Percentiles rank a stretch among this genome's conserved stretches.
Evolutionary conservation across 306 rosid genomes (phyloP).

Genomic region (Rosa multiflora): DNA sequence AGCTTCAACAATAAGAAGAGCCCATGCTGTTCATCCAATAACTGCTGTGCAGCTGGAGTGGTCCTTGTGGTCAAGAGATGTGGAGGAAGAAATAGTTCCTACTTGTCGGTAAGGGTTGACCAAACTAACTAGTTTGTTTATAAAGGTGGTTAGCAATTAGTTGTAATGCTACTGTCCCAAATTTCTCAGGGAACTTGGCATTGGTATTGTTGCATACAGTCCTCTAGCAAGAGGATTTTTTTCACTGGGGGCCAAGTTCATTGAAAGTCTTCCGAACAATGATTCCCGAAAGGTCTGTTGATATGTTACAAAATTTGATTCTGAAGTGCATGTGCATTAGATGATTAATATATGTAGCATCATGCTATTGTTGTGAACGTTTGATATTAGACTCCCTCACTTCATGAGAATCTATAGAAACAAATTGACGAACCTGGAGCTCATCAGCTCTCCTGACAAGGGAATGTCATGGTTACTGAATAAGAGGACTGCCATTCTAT

Average conservation of each 20-base stretch:
- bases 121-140: not conserved
- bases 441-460: too few relatives aligned
- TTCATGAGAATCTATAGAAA: too few relatives aligned
- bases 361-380: too few relatives aligned
- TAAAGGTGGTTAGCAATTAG: not conserved
- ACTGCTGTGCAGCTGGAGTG: conserved; percentile 71
- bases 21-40: conserved; percentile 49
- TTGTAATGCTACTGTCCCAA: not conserved
- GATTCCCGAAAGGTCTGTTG: conserved; percentile 52
- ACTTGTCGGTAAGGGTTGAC: conserved; percentile 50
- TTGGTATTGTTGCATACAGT: conserved; percentile 62
- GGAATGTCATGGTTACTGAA: too few relatives aligned
- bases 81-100: conserved; percentile 63
- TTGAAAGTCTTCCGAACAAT: conserved; percentile 26
- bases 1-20: conserved; percentile 44
- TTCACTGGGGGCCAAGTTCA: conserved; percentile 45
- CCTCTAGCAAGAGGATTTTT: conserved; percentile 72
- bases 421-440: too few relatives aligned
- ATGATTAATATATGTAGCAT: too few relatives aligned
- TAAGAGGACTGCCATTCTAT: too few relatives aligned
- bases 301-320: not conserved
- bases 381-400: too few relatives aligned
- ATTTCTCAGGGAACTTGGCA: conserved; percentile 53
- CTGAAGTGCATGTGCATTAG: too few relatives aligned
- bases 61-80: conserved; percentile 74